phyloP scores from a whole-genome alignment of 345 rosid species.

The Acer saccharum region DNA sequence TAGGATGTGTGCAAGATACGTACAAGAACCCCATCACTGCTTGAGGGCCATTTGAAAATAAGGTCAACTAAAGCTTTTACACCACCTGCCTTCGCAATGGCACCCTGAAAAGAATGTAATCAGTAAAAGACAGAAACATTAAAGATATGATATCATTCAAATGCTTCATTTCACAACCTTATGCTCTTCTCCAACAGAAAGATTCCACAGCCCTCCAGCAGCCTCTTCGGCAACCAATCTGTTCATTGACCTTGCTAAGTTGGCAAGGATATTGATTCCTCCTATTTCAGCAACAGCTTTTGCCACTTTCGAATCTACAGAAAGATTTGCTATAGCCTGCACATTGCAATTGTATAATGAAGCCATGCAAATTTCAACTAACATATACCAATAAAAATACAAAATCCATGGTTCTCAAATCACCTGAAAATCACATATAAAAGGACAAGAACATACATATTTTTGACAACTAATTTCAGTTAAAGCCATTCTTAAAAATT shows the following conservation, averaged over 20 bases:
- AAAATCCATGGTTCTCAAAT: conserved; percentile 14
- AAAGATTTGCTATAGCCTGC: conserved; percentile 45
- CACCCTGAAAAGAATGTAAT: conserved; percentile 27
- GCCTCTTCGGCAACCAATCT: conserved; percentile 46
- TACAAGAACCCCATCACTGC: conserved; percentile 39
- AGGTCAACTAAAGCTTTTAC: conserved; percentile 46
- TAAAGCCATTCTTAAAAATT: neutral
- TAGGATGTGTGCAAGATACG: conserved; percentile 3
- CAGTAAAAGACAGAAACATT: neutral
- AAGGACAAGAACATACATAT: neutral
- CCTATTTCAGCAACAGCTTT: conserved; percentile 40
- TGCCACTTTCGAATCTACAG: conserved; percentile 41
- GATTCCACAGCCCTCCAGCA: conserved; percentile 49
- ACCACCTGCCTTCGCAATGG: conserved; percentile 43
- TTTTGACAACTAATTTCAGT: neutral
- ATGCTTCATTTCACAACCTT: conserved; percentile 33
- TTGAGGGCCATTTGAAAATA: conserved; percentile 34
- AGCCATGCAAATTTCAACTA: neutral
- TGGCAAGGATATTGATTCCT: conserved; percentile 39
- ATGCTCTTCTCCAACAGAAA: conserved; percentile 52
- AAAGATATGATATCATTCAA: conserved; percentile 1
- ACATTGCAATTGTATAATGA: conserved; percentile 2
- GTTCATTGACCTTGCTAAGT: conserved; percentile 39
- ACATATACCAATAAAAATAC: neutral
- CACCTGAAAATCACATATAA: neutral